phyloP scores from a whole-genome alignment of 2,329 filamentous ascomycete species.

The Talaromyces sp. region DNA sequence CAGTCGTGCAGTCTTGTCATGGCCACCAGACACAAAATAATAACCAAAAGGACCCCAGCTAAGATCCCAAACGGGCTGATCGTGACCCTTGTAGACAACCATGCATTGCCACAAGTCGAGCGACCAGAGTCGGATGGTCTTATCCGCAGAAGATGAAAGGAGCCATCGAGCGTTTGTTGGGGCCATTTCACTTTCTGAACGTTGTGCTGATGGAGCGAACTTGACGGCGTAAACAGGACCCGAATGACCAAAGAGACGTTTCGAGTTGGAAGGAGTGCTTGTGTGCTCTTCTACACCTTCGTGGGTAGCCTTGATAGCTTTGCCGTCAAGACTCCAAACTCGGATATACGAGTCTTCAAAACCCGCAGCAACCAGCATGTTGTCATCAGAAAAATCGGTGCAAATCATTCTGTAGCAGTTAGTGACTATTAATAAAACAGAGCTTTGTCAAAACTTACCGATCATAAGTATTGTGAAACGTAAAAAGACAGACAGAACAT shows the following conservation, averaged over 20 bases:
- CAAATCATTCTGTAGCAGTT: slow-evolving; percentile 66
- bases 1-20: slow-evolving; percentile 84
- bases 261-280: slow-evolving; percentile 66
- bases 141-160: slow-evolving; percentile 82
- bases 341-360: slow-evolving; percentile 94
- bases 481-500: slow-evolving; percentile 93
- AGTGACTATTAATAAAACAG: slow-evolving; percentile 21
- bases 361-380: slow-evolving; percentile 79
- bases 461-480: slow-evolving; percentile 94
- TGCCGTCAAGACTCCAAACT: slow-evolving; percentile 87
- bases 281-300: slow-evolving; percentile 55
- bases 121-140: slow-evolving; percentile 87
- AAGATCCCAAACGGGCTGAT: slow-evolving; percentile 82
- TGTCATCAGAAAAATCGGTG: slow-evolving; percentile 92
- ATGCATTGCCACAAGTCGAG: slow-evolving; percentile 88
- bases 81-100: slow-evolving; percentile 90
- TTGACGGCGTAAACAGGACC: slow-evolving; percentile 84
- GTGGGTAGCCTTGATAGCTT: slow-evolving; percentile 67
- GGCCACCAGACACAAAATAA: slow-evolving; percentile 85
- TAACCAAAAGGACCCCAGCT: slow-evolving; percentile 90
- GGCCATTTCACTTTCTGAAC: slow-evolving; percentile 48
- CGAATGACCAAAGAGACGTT: slow-evolving; percentile 78
- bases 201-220: slow-evolving; percentile 70
- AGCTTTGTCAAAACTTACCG: slow-evolving; percentile 54
- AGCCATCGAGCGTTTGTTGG: slow-evolving; percentile 68